Evolutionary conservation across 192 early-diverging fungal genomes (phyloP), one percentile per base, ranked within the genome.

Genomic region (Coemansia guatemalensis): DNA sequence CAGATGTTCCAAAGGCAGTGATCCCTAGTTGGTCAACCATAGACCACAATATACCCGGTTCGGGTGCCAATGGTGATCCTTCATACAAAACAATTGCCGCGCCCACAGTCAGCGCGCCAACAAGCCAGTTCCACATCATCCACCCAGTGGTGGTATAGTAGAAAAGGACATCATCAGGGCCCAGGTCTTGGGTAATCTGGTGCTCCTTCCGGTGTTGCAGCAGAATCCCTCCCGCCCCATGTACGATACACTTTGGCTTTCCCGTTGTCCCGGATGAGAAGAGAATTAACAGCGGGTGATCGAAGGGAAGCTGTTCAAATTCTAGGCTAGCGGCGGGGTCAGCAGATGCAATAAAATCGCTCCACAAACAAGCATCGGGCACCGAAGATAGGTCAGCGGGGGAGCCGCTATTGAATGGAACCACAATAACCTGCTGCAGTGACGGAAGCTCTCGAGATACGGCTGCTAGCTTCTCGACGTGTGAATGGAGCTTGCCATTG

Each of bases 81-180:
- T 99, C 95, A 82, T 92, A 99, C 1, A 90, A 69, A 3, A 95
- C 90, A 49, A 95, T 83, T 6, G 93, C 90, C 5, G 82, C 67
- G 23, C 95, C 95, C 24, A 89, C 75, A 18, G 83, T 84, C n/a
- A 98, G 80, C 20, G 86, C 93, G 20, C 85, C 81, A 2, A 95
- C 85, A 25, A 97, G 86, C 97, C 97, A 99, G 78, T 99, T 97
- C 95, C 95, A 99, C 97, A 99, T 99, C 97, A 99, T 99, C 92
- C 93, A 95, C 4, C 92, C 93, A 4, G 91, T 95, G 1, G 91
- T 92, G 1, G 91, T 92, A 66, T 92, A 93, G 68, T 97, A 95
- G 68, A 99, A 90, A 60, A 92, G 78, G 1, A 93, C 86, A 70
- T 96, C 95, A n/a, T 84, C 71, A 6, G 82, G 63, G 0, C 69